Percentiles rank a stretch among this genome's conserved stretches.
Conservation (phyloP, 1,139 yeast genomes). For the Geotrichum restrictum region DNA sequence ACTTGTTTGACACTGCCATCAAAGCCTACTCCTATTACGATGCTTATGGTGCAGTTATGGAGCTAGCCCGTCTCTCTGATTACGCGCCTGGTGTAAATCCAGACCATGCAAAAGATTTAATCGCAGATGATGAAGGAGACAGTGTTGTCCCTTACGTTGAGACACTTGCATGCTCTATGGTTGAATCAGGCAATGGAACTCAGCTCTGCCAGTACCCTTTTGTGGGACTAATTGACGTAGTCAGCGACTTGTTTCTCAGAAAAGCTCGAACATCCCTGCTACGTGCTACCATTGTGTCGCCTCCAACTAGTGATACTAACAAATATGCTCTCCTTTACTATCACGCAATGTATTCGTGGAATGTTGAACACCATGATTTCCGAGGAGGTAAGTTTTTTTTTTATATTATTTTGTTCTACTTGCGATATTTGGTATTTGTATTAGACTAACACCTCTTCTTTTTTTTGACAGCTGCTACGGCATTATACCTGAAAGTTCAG, state of each 20-base stretch:
- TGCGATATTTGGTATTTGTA: neutral
- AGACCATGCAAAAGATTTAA: neutral
- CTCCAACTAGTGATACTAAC: neutral
- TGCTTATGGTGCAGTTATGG: constrained; percentile 36
- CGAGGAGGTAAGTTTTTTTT: constrained; percentile 28
- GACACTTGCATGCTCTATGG: constrained; percentile 27
- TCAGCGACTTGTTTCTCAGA: constrained; percentile 26
- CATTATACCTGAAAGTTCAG: constrained; percentile 27
- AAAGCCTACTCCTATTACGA: constrained; percentile 28
- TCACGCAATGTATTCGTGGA: constrained; percentile 37
- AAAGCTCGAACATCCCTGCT: constrained; percentile 7
- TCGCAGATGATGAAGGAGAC: constrained; percentile 1
- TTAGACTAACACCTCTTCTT: constrained; percentile 12
- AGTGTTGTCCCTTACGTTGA: constrained; percentile 21
- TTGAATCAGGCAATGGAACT: constrained; percentile 27
- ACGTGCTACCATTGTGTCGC: neutral
- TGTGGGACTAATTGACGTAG: constrained; percentile 31
- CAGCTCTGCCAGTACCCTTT: constrained; percentile 35
- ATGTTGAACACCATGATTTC: constrained; percentile 34
- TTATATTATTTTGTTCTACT: neutral
- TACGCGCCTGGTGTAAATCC: neutral
- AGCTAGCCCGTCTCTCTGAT: constrained; percentile 22
- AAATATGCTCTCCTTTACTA: constrained; percentile 25
- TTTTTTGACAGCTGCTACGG: constrained; percentile 25
- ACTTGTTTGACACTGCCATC: constrained; percentile 30